Percentiles rank a stretch among this genome's conserved stretches.
phyloP scores from a whole-genome alignment of 176 grass and related monocot genomes.

The Pontederia crassipes region DNA sequence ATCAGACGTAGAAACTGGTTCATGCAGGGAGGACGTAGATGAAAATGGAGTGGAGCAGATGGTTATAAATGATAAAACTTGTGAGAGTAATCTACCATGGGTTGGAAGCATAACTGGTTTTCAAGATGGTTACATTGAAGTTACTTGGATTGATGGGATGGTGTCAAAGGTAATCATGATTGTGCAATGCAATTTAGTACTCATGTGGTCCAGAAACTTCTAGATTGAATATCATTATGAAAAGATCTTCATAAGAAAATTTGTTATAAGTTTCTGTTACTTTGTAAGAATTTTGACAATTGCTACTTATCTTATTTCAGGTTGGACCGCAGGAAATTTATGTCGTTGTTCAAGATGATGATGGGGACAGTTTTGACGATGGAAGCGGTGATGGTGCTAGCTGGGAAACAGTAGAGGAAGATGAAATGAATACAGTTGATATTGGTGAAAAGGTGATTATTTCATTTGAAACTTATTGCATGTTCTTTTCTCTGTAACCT shows the following conservation, averaged over 20 bases:
- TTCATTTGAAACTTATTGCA: constrained; percentile 3
- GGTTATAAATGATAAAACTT: constrained; percentile 22
- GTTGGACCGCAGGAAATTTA: constrained; percentile 83
- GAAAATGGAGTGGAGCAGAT: constrained; percentile 23
- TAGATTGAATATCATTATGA: too few relatives aligned
- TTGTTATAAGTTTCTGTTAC: too few relatives aligned
- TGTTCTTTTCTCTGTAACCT: not conserved
- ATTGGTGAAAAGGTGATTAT: constrained; percentile 48
- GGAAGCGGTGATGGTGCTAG: constrained; percentile 53
- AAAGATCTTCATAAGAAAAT: too few relatives aligned
- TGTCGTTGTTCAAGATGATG: constrained; percentile 45
- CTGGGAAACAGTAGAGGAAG: constrained; percentile 94
- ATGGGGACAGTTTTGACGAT: constrained; percentile 44
- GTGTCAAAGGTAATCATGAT: constrained; percentile 49
- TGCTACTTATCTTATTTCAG: constrained; percentile 30
- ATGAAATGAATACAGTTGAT: constrained; percentile 56
- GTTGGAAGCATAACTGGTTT: constrained; percentile 64
- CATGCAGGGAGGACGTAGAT: constrained; percentile 21
- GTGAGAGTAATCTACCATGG: constrained; percentile 49
- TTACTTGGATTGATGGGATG: constrained; percentile 58
- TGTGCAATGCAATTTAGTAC: too few relatives aligned
- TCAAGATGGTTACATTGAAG: constrained; percentile 60
- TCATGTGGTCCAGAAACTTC: too few relatives aligned
- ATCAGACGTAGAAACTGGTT: constrained; percentile 19
- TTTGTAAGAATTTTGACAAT: not conserved